Evolutionary conservation across 345 rosid species (phyloP).

Genomic region (Hevea brasiliensis): DNA sequence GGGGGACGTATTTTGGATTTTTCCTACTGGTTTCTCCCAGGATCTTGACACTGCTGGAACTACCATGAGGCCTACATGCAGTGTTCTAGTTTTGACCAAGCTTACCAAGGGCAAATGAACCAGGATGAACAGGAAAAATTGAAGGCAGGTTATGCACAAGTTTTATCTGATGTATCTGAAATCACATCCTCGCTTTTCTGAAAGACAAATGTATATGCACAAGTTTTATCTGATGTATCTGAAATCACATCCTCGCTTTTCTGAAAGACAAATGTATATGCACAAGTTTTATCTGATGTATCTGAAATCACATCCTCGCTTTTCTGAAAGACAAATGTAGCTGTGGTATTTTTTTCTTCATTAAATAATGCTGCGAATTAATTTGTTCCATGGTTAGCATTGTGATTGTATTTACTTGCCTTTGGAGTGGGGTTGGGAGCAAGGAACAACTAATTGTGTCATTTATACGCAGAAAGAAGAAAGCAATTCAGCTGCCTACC

Average conservation of each 20-base stretch:
- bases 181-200: no score
- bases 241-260: no score
- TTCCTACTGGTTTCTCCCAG: background rate
- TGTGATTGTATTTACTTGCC: background rate
- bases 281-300: constrained; percentile 18
- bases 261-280: no score
- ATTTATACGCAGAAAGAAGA: background rate
- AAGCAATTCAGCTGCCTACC: background rate
- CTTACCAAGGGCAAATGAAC: constrained; percentile 8
- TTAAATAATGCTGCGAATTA: background rate
- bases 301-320: constrained; percentile 14
- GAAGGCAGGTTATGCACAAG: constrained; percentile 16
- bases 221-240: no score
- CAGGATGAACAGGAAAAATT: constrained; percentile 16
- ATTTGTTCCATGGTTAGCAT: background rate
- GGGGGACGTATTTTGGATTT: background rate
- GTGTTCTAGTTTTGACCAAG: constrained; percentile 22
- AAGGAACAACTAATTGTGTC: background rate
- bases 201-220: no score
- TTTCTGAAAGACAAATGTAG: constrained; percentile 2
- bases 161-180: no score
- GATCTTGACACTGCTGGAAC: constrained; percentile 22
- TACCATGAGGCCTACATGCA: constrained; percentile 20
- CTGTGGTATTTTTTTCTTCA: background rate
- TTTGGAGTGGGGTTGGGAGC: background rate